A percentile compares a stretch with the other conserved stretches of the same genome.
Conservation (phyloP, 352 stramenopile species). For the Pythium plurisporium region DNA sequence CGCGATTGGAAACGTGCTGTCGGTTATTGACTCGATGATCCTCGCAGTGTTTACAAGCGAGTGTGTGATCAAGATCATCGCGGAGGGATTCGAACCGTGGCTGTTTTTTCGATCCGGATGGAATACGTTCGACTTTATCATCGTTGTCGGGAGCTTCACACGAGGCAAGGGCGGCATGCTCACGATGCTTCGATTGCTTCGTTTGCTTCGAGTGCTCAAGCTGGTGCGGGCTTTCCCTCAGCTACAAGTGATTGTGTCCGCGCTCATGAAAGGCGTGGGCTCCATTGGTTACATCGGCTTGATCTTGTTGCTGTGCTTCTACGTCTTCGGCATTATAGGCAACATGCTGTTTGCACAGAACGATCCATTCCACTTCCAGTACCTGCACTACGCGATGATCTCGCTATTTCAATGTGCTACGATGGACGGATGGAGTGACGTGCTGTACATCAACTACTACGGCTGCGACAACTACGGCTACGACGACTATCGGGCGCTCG, state of each 20-base stretch:
- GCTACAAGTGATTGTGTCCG: slow-evolving; percentile 87
- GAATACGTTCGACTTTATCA: slow-evolving; percentile 87
- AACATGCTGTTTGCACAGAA: slow-evolving; percentile 88
- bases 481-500: slow-evolving; percentile 43
- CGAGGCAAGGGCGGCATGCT: slow-evolving; percentile 68
- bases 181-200: slow-evolving; percentile 76
- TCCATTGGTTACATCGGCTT: slow-evolving; percentile 89
- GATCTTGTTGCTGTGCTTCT: slow-evolving; percentile 89
- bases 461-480: slow-evolving; percentile 84
- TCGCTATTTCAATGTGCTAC: slow-evolving; percentile 86
- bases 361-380: slow-evolving; percentile 87
- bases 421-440: slow-evolving; percentile 89
- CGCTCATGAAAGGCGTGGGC: slow-evolving; percentile 81
- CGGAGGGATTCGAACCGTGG: slow-evolving; percentile 76
- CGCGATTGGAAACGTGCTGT: slow-evolving; percentile 43
- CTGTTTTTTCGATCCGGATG: slow-evolving; percentile 64
- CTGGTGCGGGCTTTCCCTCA: slow-evolving; percentile 84
- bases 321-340: slow-evolving; percentile 89
- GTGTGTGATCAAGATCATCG: slow-evolving; percentile 70
- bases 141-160: slow-evolving; percentile 72
- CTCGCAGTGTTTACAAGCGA: slow-evolving; percentile 74
- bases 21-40: slow-evolving; percentile 57
- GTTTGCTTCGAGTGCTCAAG: slow-evolving; percentile 84
- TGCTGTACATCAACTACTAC: slow-evolving; percentile 91
- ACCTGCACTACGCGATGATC: slow-evolving; percentile 85